Evolutionary conservation across 2,329 filamentous ascomycete species (phyloP).

Genomic region (Diplocarpon rosae): DNA sequence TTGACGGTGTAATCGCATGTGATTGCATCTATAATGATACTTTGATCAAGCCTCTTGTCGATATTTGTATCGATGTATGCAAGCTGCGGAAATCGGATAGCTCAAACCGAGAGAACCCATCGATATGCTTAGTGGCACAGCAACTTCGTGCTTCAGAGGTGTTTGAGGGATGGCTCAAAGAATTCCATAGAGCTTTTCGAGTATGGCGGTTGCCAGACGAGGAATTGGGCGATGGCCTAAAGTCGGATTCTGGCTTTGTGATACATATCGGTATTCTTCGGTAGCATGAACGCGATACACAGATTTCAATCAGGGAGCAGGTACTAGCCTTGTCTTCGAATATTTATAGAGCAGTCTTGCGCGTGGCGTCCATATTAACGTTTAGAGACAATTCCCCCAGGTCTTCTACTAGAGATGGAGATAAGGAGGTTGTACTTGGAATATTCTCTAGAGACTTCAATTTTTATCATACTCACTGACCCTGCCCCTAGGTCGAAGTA

Average conservation of each 20-base stretch:
- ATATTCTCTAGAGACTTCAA: too few species aligned
- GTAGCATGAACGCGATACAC: background rate
- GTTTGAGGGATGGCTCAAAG: constrained; percentile 68
- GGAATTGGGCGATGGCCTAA: constrained; percentile 45
- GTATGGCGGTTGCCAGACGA: constrained; percentile 67
- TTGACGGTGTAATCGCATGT: constrained; percentile 71
- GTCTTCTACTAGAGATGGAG: too few species aligned
- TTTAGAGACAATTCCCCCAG: too few species aligned
- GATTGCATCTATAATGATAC: constrained; percentile 95
- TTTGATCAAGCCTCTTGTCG: constrained; percentile 70
- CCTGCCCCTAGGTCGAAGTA: too few species aligned
- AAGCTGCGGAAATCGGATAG: constrained; percentile 35
- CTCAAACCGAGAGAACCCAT: constrained; percentile 32
- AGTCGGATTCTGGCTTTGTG: constrained; percentile 61
- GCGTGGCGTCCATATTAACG: too few species aligned
- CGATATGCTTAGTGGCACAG: constrained; percentile 75
- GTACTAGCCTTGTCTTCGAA: too few species aligned
- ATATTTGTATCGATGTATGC: constrained; percentile 68
- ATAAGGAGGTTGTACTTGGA: too few species aligned
- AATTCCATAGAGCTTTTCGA: constrained; percentile 55
- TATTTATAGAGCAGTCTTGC: too few species aligned
- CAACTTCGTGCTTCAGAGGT: constrained; percentile 79
- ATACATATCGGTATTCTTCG: constrained; percentile 59
- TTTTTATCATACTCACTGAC: too few species aligned
- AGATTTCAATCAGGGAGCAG: background rate